Base-by-base conservation (phyloP, 2,329 filamentous ascomycete species). In the Fusarium proliferatum region DNA sequence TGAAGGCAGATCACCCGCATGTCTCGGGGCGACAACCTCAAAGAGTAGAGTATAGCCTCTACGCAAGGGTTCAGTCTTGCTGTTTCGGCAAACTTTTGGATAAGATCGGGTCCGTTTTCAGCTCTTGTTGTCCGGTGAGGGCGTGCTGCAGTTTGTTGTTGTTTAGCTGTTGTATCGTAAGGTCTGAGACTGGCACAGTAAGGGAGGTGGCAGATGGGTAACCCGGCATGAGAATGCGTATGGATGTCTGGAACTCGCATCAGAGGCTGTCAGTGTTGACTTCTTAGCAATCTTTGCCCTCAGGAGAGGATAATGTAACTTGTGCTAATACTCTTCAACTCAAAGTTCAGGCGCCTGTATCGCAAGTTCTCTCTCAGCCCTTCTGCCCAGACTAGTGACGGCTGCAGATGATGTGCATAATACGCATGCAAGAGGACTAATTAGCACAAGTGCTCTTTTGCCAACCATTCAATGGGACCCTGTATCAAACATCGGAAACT, bases 331-430 rank as follows among this genome's bases (percentile, higher is more conserved):
- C n/a, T 28, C 34, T 53, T 12, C 12, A 17, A 38, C 17, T 36
- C 13, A 16, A 28, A 15, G 48, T 17, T 34, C 28, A 51, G 28
- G 11, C 16, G 48, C 48, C 23, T 38, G 10, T 12, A 26, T 39
- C 34, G 34, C 23, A 19, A 53, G 11, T 38, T 53, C 12, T 26
- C 23, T 28, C 16, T 41, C 28, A 60, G 34, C 46, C 46, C n/a
- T 42, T 41, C 38, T 28, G 26, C 17, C 56, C 45, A 23, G 38
- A 38, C 61, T 72, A 58, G 51, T 63, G 51, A 69, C 34, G 55
- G 49, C 57, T 63, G 56, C 64, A 69, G 48, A 70, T 70, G 62
- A 71, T 61, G 56, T 68, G 64, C 59, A 72, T 70, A 28, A 67
- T 28, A 28, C 51, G 60, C 53, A 61, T 68, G 49, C 58, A 64